Conservation (phyloP, 805 yeast species). For the Candida khao-thaluensis region DNA sequence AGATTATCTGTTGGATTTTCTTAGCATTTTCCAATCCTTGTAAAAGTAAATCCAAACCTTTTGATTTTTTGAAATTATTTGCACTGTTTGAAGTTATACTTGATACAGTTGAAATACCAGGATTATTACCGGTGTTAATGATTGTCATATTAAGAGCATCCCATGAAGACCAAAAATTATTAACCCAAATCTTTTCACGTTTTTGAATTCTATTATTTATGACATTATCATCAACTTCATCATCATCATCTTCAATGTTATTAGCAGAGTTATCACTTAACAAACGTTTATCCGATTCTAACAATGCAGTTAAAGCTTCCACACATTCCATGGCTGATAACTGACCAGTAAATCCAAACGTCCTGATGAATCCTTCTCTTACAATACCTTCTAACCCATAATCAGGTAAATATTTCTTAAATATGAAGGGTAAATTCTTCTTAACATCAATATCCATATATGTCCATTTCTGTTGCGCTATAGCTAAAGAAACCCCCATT, state of each 20-base stretch:
- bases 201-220: constrained; percentile 30
- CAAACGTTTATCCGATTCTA: constrained; percentile 58
- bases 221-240: constrained; percentile 19
- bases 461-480: constrained; percentile 90
- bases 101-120: constrained; percentile 7
- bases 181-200: constrained; percentile 67
- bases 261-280: constrained; percentile 21
- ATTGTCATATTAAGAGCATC: constrained; percentile 46
- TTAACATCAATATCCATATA: constrained; percentile 83
- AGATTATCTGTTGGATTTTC: constrained; percentile 74
- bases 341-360: constrained; percentile 84
- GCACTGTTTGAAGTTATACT: constrained; percentile 11
- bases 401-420: constrained; percentile 64
- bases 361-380: constrained; percentile 81
- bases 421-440: constrained; percentile 64
- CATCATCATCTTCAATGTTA: constrained; percentile 20
- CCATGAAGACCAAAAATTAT: constrained; percentile 64
- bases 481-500: constrained; percentile 89
- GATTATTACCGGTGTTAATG: constrained; percentile 13
- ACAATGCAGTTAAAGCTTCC: constrained; percentile 79
- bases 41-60: constrained; percentile 51
- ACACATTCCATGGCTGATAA: constrained; percentile 91
- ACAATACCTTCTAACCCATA: constrained; percentile 83
- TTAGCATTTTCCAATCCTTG: constrained; percentile 87
- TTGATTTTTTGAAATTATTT: constrained; percentile 26